phyloP scores from a whole-genome alignment of 257 asterid genomes.

The Nicotiana tomentosiformis region DNA sequence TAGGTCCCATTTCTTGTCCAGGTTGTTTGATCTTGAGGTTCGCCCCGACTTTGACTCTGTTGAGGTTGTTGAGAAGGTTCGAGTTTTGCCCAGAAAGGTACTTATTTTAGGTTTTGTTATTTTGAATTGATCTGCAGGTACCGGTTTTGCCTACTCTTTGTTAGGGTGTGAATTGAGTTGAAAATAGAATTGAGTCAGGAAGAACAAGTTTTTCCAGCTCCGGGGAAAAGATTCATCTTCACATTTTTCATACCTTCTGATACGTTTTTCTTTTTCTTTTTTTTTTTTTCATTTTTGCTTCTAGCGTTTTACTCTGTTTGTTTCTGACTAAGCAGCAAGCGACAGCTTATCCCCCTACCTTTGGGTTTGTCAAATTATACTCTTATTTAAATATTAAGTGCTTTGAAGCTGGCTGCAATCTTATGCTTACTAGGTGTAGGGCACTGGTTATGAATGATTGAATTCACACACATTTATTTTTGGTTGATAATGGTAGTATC shows the following conservation, averaged over 20 bases:
- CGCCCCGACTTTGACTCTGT: slow-evolving; percentile 49
- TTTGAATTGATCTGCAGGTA: background rate
- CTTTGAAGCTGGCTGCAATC: background rate
- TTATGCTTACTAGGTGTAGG: background rate
- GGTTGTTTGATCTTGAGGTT: slow-evolving; percentile 76
- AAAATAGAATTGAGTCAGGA: background rate
- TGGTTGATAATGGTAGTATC: background rate
- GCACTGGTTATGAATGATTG: background rate
- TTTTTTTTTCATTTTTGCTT: background rate
- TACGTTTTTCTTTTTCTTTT: background rate
- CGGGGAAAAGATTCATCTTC: background rate
- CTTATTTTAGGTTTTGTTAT: background rate
- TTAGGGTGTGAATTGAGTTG: background rate
- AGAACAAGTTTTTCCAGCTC: background rate
- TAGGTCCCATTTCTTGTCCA: slow-evolving; percentile 58
- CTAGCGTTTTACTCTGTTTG: background rate
- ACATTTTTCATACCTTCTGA: background rate
- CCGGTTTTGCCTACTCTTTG: background rate
- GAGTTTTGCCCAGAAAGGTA: slow-evolving; percentile 87
- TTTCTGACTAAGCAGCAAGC: background rate
- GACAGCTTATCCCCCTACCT: background rate
- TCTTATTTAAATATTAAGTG: background rate
- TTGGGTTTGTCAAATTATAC: background rate
- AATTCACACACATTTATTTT: background rate
- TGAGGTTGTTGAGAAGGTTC: slow-evolving; percentile 67